These are phyloP conservation scores for Kwoniella bestiolae DNA, from an alignment of 768 basidiomycete genomes.

Conservation along the genomic window DNA sequence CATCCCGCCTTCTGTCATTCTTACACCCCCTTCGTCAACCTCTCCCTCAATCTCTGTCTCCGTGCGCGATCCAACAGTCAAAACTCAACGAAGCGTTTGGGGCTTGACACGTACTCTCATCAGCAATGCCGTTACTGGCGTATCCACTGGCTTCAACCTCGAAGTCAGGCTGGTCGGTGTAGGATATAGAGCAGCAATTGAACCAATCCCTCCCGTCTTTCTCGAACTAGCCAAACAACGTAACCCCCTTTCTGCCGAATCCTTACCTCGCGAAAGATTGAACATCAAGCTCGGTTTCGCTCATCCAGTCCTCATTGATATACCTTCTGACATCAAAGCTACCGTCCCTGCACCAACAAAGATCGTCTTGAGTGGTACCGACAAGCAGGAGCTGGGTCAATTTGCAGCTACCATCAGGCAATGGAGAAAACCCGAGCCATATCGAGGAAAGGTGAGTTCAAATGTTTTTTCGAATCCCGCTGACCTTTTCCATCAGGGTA, in stretches of 20 bases:
- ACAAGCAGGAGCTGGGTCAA: conserved; percentile 84
- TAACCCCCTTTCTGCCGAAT: conserved; percentile 61
- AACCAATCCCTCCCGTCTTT: conserved; percentile 59
- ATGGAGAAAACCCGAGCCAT: conserved; percentile 90
- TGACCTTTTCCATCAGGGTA: conserved; percentile 65
- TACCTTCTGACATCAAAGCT: conserved; percentile 79
- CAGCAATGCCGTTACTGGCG: conserved; percentile 84
- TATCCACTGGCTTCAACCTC: conserved; percentile 82
- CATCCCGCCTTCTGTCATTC: conserved; percentile 62
- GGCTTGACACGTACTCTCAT: conserved; percentile 91
- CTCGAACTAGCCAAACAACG: conserved; percentile 34
- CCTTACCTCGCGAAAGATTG: conserved; percentile 59
- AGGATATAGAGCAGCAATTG: conserved; percentile 85
- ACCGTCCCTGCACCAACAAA: conserved; percentile 81
- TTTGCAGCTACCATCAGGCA: conserved; percentile 84
- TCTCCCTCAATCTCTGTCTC: conserved; percentile 33
- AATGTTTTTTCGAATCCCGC: not conserved
- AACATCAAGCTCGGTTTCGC: conserved; percentile 93
- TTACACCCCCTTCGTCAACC: conserved; percentile 34
- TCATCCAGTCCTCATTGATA: conserved; percentile 79
- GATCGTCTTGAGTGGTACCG: conserved; percentile 77
- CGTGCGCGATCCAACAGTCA: conserved; percentile 65
- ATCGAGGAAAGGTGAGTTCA: conserved; percentile 87
- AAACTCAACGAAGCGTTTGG: conserved; percentile 88
- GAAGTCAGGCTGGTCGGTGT: conserved; percentile 91